Evolutionary conservation across 2,329 filamentous ascomycete species (phyloP).

Genomic region (Fusarium drepaniforme): DNA sequence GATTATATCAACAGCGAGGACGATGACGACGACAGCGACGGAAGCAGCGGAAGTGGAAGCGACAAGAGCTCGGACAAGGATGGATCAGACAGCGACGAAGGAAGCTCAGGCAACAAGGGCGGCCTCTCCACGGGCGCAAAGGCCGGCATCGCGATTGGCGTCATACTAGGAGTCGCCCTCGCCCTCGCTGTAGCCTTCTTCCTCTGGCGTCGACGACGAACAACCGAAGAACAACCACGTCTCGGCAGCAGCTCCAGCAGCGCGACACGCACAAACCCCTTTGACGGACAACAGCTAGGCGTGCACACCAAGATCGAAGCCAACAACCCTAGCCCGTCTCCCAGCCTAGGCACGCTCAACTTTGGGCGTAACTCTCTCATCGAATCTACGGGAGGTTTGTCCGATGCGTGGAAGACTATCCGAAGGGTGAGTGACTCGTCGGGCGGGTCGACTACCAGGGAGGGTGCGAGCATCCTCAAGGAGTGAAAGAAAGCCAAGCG

Average conservation of each 20-base stretch:
- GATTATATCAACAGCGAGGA: slow-evolving; percentile 41
- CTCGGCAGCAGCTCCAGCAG: slow-evolving; percentile 38
- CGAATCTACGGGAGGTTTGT: slow-evolving; percentile 31
- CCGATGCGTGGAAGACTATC: slow-evolving; percentile 41
- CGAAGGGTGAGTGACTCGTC: slow-evolving; percentile 43
- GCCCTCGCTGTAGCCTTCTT: slow-evolving; percentile 28
- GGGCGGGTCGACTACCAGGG: slow-evolving; percentile 24
- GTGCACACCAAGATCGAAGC: slow-evolving; percentile 45
- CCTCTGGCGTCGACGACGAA: slow-evolving; percentile 35
- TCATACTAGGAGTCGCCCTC: slow-evolving; percentile 16
- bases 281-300: slow-evolving; percentile 38
- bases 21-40: slow-evolving; percentile 1
- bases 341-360: slow-evolving; percentile 42
- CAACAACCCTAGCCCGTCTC: slow-evolving; percentile 39
- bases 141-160: slow-evolving; percentile 40
- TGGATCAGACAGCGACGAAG: slow-evolving; percentile 6
- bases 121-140: slow-evolving; percentile 42
- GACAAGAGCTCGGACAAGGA: slow-evolving; percentile 8
- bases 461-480: slow-evolving; percentile 20
- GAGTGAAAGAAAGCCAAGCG: slow-evolving; percentile 4
- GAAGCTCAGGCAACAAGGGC: slow-evolving; percentile 5
- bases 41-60: slow-evolving; percentile 5
- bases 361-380: slow-evolving; percentile 43
- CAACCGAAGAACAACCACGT: slow-evolving; percentile 4
- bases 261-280: slow-evolving; percentile 31